Conservation (phyloP, 441 rosid species). For the Monsonia emarginata region DNA sequence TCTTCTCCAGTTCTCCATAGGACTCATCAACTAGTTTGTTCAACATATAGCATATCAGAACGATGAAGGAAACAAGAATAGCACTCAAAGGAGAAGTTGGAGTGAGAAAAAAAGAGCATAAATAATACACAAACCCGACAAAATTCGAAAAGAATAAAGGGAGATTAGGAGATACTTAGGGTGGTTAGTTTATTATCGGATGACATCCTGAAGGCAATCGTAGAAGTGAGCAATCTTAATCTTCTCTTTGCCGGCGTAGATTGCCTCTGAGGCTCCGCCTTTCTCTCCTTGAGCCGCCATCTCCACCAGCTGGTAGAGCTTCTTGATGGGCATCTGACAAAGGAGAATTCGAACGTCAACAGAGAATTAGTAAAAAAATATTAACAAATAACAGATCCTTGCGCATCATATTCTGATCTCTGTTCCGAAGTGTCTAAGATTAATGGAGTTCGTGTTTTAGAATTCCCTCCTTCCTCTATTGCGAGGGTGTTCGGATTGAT, state of each 20-base stretch:
- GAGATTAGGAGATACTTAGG: conserved; percentile 13
- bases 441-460: no score
- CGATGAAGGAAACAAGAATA: background rate
- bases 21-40: no score
- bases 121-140: background rate
- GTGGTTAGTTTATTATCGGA: no score
- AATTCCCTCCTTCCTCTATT: no score
- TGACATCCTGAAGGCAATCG: conserved; percentile 59
- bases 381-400: background rate
- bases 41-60: background rate
- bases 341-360: background rate
- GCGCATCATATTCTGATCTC: background rate
- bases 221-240: conserved; percentile 57
- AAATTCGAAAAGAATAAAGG: background rate
- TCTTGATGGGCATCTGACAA: conserved; percentile 77
- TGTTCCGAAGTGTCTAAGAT: no score
- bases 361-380: background rate
- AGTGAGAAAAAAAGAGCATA: background rate
- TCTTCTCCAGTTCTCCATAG: no score
- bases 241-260: conserved; percentile 52
- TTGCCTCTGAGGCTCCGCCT: conserved; percentile 64
- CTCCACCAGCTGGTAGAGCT: conserved; percentile 67
- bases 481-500: no score
- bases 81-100: background rate
- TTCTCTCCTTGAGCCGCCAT: conserved; percentile 87